Evolutionary conservation across 2,329 filamentous ascomycete genomes (phyloP).

Genomic region (Cytospora piceicola): DNA sequence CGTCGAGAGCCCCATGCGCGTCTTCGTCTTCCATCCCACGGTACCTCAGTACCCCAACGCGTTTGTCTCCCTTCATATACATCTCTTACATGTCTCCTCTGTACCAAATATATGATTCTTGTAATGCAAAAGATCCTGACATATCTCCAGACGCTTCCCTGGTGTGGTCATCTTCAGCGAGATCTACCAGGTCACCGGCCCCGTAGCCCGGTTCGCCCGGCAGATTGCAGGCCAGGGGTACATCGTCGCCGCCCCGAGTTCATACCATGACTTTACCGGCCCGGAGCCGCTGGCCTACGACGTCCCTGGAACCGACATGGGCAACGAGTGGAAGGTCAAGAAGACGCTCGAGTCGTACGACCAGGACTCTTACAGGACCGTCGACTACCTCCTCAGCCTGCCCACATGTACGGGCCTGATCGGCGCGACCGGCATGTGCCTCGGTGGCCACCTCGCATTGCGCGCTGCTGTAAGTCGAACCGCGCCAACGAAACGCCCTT

Average conservation of each 20-base stretch:
- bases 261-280: conserved; percentile 90
- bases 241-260: conserved; percentile 87
- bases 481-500: background rate
- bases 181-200: conserved; percentile 81
- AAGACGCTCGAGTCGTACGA: conserved; percentile 90
- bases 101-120: background rate
- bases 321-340: conserved; percentile 83
- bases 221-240: conserved; percentile 93
- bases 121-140: conserved; percentile 9
- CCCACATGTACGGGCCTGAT: conserved; percentile 81
- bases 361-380: conserved; percentile 69
- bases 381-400: conserved; percentile 72
- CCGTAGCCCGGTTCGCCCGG: conserved; percentile 84
- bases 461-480: conserved; percentile 55
- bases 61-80: conserved; percentile 47
- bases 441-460: conserved; percentile 82
- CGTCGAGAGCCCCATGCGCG: conserved; percentile 61
- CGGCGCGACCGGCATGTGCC: conserved; percentile 86
- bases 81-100: background rate
- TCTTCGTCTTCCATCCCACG: conserved; percentile 86
- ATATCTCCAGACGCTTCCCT: conserved; percentile 66
- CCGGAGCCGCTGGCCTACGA: conserved; percentile 86
- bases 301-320: conserved; percentile 81
- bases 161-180: conserved; percentile 89
- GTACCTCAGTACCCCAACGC: conserved; percentile 87